Evolutionary conservation across 148 eudicot species (phyloP).

Genomic region (Cornus suecica): DNA sequence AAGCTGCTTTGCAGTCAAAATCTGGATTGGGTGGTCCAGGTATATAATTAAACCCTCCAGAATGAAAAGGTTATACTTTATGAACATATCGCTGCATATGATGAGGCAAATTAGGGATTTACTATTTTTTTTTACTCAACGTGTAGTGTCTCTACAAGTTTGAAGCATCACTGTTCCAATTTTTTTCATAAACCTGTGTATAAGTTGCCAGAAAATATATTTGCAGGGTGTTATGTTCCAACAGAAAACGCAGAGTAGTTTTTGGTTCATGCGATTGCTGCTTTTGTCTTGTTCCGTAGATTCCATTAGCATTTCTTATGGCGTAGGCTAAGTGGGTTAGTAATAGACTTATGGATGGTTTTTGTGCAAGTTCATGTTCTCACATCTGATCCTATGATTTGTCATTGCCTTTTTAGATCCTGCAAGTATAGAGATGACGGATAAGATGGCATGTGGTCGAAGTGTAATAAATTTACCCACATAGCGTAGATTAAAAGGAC

Average conservation of each 20-base stretch:
- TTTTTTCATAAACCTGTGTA: neutral
- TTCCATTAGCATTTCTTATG: neutral
- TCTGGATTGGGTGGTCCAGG: conserved; percentile 90
- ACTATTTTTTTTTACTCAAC: neutral
- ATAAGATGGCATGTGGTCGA: neutral
- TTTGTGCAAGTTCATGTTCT: neutral
- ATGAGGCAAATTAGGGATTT: neutral
- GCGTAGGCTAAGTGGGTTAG: neutral
- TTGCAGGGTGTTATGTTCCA: neutral
- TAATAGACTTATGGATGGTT: neutral
- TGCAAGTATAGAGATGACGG: too few species aligned
- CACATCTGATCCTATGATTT: neutral
- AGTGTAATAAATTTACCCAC: neutral
- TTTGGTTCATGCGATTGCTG: neutral
- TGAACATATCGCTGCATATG: neutral
- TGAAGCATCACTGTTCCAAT: neutral
- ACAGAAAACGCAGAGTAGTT: neutral
- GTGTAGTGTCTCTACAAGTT: neutral
- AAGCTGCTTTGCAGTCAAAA: conserved; percentile 89
- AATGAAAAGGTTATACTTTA: neutral
- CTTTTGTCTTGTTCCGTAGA: neutral
- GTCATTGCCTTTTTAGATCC: neutral
- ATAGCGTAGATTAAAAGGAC: neutral
- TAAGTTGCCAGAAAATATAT: neutral
- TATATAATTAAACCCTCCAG: conserved; percentile 15